phyloP scores from a whole-genome alignment of 257 asterid genomes.

The Cruciata laevipes region DNA sequence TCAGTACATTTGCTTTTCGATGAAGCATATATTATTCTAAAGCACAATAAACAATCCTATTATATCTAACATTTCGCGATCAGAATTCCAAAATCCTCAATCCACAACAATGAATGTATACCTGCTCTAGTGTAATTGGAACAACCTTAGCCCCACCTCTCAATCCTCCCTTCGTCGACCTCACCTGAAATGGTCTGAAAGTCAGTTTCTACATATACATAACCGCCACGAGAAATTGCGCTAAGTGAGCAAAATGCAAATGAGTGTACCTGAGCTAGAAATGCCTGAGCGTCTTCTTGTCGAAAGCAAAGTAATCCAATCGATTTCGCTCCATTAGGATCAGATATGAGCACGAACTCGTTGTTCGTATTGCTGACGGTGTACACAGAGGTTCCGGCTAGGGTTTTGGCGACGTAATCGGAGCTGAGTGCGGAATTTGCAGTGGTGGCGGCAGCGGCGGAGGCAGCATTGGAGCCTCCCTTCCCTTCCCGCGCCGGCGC shows the following conservation, averaged over 20 bases:
- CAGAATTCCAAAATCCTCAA: not conserved
- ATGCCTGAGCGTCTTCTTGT: slow-evolving; percentile 83
- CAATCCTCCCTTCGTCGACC: slow-evolving; percentile 55
- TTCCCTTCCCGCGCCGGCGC: slow-evolving; percentile 17
- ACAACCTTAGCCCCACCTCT: slow-evolving; percentile 89
- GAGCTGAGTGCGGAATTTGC: slow-evolving; percentile 32
- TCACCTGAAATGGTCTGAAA: slow-evolving; percentile 40
- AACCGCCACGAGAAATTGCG: not conserved
- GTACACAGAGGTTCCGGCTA: slow-evolving; percentile 75
- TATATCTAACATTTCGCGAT: not conserved
- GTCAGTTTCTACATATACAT: not conserved
- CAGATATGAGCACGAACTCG: slow-evolving; percentile 86
- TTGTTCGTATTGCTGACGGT: slow-evolving; percentile 85
- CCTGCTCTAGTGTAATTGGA: slow-evolving; percentile 95
- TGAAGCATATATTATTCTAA: not conserved
- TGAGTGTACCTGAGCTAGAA: slow-evolving; percentile 72
- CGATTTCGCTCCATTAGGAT: slow-evolving; percentile 63
- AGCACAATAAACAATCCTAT: not conserved
- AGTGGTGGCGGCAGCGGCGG: not conserved
- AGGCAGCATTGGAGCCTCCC: slow-evolving; percentile 21
- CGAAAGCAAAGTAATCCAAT: slow-evolving; percentile 94
- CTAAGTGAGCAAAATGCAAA: not conserved
- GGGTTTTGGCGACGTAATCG: slow-evolving; percentile 63
- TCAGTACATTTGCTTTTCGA: not conserved
- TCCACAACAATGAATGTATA: slow-evolving; percentile 5